Evolutionary conservation across 805 yeast species (phyloP).

Genomic region (Cyberlindnera japonica): DNA sequence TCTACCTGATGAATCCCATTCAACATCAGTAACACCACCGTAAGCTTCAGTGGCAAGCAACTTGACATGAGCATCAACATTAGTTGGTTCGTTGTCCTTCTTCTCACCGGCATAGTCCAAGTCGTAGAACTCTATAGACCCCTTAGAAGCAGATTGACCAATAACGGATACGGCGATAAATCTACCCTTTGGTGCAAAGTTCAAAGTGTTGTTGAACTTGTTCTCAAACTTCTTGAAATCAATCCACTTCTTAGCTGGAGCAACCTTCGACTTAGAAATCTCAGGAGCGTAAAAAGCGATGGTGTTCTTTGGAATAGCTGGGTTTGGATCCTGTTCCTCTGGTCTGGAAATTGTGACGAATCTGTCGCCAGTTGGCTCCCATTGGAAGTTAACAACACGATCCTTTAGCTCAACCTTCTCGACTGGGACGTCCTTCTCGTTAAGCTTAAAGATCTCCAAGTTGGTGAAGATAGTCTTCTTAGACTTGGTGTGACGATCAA

Average conservation of each 20-base stretch:
- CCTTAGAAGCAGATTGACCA: slow-evolving; percentile 43
- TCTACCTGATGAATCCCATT: slow-evolving; percentile 97
- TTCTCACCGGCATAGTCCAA: slow-evolving; percentile 73
- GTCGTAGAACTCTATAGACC: slow-evolving; percentile 84
- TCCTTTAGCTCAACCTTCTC: slow-evolving; percentile 93
- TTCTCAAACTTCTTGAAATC: slow-evolving; percentile 53
- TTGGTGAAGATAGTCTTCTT: slow-evolving; percentile 88
- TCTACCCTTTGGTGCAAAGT: slow-evolving; percentile 93
- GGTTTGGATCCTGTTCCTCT: slow-evolving; percentile 48
- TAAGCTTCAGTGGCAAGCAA: slow-evolving; percentile 55
- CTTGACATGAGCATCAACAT: slow-evolving; percentile 32
- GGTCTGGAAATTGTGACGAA: slow-evolving; percentile 72
- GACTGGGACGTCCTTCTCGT: slow-evolving; percentile 89
- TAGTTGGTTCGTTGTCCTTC: slow-evolving; percentile 40
- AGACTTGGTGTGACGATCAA: slow-evolving; percentile 94
- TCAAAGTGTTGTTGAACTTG: slow-evolving; percentile 66
- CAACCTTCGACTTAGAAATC: slow-evolving; percentile 41
- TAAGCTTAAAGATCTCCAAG: slow-evolving; percentile 83
- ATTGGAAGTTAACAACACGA: slow-evolving; percentile 79
- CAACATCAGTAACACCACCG: slow-evolving; percentile 74
- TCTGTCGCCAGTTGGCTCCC: slow-evolving; percentile 94
- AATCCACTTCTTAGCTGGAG: slow-evolving; percentile 52
- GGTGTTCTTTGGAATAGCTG: slow-evolving; percentile 60
- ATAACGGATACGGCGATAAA: slow-evolving; percentile 55
- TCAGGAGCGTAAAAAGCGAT: slow-evolving; percentile 84